Evolutionary conservation across 495 filamentous ascomycete species (phyloP).

Genomic region (Geoglossum glabrum): DNA sequence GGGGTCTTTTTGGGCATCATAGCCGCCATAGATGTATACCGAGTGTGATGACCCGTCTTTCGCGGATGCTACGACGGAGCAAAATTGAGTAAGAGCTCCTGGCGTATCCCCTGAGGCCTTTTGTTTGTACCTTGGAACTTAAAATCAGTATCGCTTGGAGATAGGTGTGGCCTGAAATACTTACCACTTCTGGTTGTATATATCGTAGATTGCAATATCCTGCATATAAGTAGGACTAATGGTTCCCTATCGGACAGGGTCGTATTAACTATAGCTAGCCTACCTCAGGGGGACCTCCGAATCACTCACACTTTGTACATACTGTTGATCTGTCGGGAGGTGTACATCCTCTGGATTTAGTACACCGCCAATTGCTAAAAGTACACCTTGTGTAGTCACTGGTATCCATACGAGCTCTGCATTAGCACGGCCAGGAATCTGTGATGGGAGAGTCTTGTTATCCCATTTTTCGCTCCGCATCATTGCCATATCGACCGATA

Average conservation of each 20-base stretch:
- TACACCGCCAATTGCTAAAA: conserved; percentile 52
- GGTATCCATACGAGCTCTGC: conserved; percentile 54
- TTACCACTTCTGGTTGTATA: conserved; percentile 31
- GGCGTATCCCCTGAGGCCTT: conserved; percentile 34
- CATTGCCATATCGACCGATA: conserved; percentile 36
- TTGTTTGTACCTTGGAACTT: conserved; percentile 31
- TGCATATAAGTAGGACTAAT: conserved; percentile 39
- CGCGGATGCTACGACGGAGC: conserved; percentile 42
- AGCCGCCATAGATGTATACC: conserved; percentile 62
- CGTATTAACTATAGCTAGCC: not conserved
- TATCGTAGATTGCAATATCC: conserved; percentile 49
- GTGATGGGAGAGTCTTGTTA: conserved; percentile 31
- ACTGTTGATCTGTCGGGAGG: conserved; percentile 16
- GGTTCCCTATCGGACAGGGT: conserved; percentile 15
- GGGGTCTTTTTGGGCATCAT: conserved; percentile 25
- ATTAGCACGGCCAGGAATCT: conserved; percentile 33
- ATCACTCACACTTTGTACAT: conserved; percentile 23
- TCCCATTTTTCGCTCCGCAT: conserved; percentile 30
- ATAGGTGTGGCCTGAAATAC: not conserved
- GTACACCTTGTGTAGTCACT: conserved; percentile 36
- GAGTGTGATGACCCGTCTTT: conserved; percentile 41
- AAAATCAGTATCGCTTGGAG: not conserved
- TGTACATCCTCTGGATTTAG: conserved; percentile 26
- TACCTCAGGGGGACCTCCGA: not conserved
- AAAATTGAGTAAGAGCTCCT: conserved; percentile 34